Conservation (phyloP, 345 rosid genomes). For the Gossypium turneri region DNA sequence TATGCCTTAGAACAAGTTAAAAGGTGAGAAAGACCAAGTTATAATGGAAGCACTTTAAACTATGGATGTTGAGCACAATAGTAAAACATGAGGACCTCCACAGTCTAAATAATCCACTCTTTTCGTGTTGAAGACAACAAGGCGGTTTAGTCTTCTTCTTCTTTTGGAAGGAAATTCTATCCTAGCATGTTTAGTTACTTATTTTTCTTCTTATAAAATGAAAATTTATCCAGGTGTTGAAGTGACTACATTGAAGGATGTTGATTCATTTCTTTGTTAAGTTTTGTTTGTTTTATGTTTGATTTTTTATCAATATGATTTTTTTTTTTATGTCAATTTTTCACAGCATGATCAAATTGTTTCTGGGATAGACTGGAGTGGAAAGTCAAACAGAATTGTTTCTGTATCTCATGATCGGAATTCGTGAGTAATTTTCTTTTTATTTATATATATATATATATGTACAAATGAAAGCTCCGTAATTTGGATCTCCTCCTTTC, state of each 20-base stretch:
- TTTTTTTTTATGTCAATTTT: not conserved
- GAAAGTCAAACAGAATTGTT: conserved; percentile 73
- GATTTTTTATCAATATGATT: not conserved
- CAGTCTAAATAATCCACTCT: not conserved
- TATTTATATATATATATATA: not conserved
- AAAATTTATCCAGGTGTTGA: not conserved
- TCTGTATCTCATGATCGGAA: conserved; percentile 92
- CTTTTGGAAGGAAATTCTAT: not conserved
- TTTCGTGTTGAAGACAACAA: not conserved
- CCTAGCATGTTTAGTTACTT: not conserved
- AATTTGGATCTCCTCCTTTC: not conserved
- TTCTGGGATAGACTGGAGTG: conserved; percentile 96
- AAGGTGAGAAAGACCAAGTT: not conserved
- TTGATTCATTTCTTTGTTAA: not conserved
- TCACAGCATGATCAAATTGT: conserved; percentile 95
- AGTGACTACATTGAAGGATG: not conserved
- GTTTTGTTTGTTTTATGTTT: not conserved
- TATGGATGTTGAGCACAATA: not conserved
- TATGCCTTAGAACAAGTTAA: not conserved
- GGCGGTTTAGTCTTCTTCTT: not conserved
- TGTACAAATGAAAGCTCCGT: not conserved
- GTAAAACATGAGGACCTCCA: not conserved
- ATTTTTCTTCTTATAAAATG: not conserved
- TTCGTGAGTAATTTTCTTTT: conserved; percentile 62
- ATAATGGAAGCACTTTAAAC: not conserved